Conservation (phyloP, 1,139 yeast species). For the Yamadazyma dendronema region DNA sequence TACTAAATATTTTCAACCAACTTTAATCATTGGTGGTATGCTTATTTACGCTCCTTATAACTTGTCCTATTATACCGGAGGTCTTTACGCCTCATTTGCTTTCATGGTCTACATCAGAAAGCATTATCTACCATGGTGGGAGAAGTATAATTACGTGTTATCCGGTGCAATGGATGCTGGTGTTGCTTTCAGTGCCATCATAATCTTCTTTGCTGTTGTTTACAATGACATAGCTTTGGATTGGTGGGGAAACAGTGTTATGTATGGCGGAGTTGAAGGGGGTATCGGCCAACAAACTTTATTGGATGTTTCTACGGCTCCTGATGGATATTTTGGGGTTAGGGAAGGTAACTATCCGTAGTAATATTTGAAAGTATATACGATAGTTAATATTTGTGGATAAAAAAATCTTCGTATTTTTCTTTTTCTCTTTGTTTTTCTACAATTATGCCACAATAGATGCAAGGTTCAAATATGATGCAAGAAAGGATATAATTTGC, state of each 20-base stretch:
- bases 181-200: slow-evolving; percentile 52
- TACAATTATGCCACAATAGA: neutral
- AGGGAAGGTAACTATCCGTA: slow-evolving; percentile 8
- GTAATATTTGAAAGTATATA: neutral
- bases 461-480: too few relatives aligned
- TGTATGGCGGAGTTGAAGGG: slow-evolving; percentile 46
- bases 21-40: slow-evolving; percentile 39
- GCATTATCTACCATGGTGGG: slow-evolving; percentile 56
- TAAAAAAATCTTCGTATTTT: neutral
- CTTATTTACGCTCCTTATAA: slow-evolving; percentile 52
- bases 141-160: slow-evolving; percentile 61
- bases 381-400: neutral
- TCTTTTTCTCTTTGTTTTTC: neutral
- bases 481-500: too few relatives aligned
- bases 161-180: slow-evolving; percentile 59
- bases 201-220: slow-evolving; percentile 57
- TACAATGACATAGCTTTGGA: slow-evolving; percentile 33
- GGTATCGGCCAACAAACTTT: slow-evolving; percentile 16
- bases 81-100: slow-evolving; percentile 41
- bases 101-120: slow-evolving; percentile 54
- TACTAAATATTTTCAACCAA: slow-evolving; percentile 38
- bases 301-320: slow-evolving; percentile 6
- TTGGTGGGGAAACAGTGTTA: slow-evolving; percentile 64
- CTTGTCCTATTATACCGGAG: slow-evolving; percentile 51
- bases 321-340: slow-evolving; percentile 10